Conservation (phyloP, 306 rosid species). For the Hippophae rhamnoides region DNA sequence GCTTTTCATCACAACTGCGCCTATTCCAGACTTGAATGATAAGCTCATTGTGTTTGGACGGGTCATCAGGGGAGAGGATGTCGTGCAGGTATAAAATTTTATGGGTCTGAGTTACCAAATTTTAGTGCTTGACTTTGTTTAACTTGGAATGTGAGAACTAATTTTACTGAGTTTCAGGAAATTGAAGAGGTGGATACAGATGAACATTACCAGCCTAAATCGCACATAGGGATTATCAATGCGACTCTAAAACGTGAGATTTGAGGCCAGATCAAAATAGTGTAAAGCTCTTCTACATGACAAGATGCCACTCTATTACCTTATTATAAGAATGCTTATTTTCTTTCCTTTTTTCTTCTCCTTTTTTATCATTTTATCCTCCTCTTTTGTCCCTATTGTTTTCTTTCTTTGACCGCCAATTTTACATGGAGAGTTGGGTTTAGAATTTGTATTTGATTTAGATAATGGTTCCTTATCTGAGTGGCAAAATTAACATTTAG, state of each 20-base stretch:
- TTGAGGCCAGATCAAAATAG: conserved; percentile 24
- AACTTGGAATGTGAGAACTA: neutral
- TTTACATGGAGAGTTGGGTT: no score
- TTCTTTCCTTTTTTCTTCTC: no score
- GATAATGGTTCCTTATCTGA: no score
- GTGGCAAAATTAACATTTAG: no score
- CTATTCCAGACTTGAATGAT: conserved; percentile 85
- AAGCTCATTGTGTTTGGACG: conserved; percentile 79
- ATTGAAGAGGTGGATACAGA: conserved; percentile 97
- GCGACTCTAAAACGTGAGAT: conserved; percentile 52
- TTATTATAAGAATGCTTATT: no score
- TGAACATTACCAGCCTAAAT: conserved; percentile 75
- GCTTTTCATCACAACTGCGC: conserved; percentile 94
- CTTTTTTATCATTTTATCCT: no score
- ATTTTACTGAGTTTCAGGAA: conserved; percentile 31
- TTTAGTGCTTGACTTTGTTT: neutral
- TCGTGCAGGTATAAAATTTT: conserved; percentile 66
- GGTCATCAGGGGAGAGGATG: conserved; percentile 89
- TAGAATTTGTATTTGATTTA: no score
- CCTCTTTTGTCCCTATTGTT: no score
- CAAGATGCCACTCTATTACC: neutral
- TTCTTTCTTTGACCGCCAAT: no score
- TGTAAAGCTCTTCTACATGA: conserved; percentile 12
- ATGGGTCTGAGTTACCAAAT: neutral
- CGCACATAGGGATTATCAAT: conserved; percentile 52